phyloP scores from a whole-genome alignment of 2,329 filamentous ascomycete species.

The Diplodia scrobiculata region DNA sequence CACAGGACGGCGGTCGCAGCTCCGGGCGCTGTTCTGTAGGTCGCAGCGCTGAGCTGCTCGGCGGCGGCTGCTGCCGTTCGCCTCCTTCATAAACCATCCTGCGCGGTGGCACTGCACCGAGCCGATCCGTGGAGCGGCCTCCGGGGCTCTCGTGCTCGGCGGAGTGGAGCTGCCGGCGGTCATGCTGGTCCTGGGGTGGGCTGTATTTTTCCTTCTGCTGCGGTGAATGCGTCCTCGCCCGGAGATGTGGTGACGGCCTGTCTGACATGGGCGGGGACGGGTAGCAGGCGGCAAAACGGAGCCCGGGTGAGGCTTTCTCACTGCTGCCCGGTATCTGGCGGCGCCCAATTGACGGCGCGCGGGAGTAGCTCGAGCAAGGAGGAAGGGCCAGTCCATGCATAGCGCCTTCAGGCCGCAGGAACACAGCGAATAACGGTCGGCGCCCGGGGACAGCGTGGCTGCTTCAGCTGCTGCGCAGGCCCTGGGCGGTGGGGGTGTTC shows the following conservation, averaged over 20 bases:
- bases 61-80: slow-evolving; percentile 25
- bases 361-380: slow-evolving; percentile 37
- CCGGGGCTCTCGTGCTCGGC: slow-evolving; percentile 17
- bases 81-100: slow-evolving; percentile 28
- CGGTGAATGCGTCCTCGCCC: slow-evolving; percentile 30
- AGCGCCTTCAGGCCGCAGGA: slow-evolving; percentile 36
- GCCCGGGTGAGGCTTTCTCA: slow-evolving; percentile 25
- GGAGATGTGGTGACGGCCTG: slow-evolving; percentile 49
- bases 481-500: slow-evolving; percentile 14
- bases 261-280: slow-evolving; percentile 57
- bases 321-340: slow-evolving; percentile 32
- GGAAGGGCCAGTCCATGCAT: slow-evolving; percentile 49
- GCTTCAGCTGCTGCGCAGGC: slow-evolving; percentile 18
- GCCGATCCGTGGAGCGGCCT: slow-evolving; percentile 16
- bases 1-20: slow-evolving; percentile 18
- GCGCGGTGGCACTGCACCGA: slow-evolving; percentile 21
- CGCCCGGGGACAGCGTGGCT: slow-evolving; percentile 17
- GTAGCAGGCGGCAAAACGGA: slow-evolving; percentile 41
- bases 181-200: slow-evolving; percentile 27
- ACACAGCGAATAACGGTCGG: slow-evolving; percentile 27
- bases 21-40: background rate
- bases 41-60: slow-evolving; percentile 10
- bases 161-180: slow-evolving; percentile 18
- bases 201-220: slow-evolving; percentile 29
- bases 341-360: slow-evolving; percentile 43